Evolutionary conservation across 345 rosid genomes (phyloP), one percentile per base, ranked within the genome.

Genomic region (Lepidium aucheri): DNA sequence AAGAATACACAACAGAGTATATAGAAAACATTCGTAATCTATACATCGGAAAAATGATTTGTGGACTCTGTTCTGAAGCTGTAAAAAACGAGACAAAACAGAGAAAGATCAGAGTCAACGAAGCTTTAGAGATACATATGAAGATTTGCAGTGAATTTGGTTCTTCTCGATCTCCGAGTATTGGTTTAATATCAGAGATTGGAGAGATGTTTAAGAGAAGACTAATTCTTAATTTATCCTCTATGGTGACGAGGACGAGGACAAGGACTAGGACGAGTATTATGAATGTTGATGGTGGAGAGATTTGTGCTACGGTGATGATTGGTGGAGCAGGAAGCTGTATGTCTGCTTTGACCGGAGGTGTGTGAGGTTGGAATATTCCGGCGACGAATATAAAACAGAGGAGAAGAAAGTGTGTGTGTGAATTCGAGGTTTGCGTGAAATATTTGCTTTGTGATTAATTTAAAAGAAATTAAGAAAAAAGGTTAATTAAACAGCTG

Each of bases 51-150:
- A 85, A 84, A 61, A 87, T 95, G 83, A 74, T 91, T 1, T 91
- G 98, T 55, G 98, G 98, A 3, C 73, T 91, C 14, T 91, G 98
- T 33, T 86, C 92, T 4, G 98, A 91, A 50, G 96, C 96, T 6
- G 78, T 89, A 20, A 87, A 87, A 33, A 85, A 89, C 47, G 98
- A 91, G 73, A 72, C 84, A 18, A 68, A 81, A 0, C 80, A 85
- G 52, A 85, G 85, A 71, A 77, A 82, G 0, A 82, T 84, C 7
- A 76, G 80, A 26, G 80, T 88, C 3, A 92, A 89, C 13, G 98
- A 91, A 65, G 98, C 96, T 30, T 68, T 89, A 86, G 34, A 68
- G 1, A 78, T 63, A 56, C 98, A 85, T 71, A 81, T 70, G 86
- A 87, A 53, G 57, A 68, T 85, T 28, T 83, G 90, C 83, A 78